These are phyloP conservation scores for Quercus engelmannii DNA, from an alignment of 306 rosid genomes.

Conservation along the genomic window DNA sequence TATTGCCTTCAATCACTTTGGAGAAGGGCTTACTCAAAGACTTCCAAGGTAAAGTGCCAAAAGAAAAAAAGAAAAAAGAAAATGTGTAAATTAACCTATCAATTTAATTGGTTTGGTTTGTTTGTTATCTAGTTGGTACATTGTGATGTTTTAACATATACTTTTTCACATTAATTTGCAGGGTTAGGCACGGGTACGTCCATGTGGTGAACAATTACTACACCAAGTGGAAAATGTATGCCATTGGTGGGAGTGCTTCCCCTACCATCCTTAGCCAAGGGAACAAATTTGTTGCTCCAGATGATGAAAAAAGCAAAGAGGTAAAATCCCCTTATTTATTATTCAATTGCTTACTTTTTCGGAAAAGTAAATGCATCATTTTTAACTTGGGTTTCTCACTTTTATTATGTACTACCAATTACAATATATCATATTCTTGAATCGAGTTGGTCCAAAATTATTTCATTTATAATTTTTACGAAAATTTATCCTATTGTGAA, in stretches of 20 bases:
- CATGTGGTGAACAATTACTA: slow-evolving; percentile 99
- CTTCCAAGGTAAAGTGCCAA: slow-evolving; percentile 75
- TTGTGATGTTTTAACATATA: slow-evolving; percentile 1
- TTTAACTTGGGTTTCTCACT: too few relatives aligned
- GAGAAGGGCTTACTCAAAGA: slow-evolving; percentile 93
- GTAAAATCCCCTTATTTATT: slow-evolving; percentile 20
- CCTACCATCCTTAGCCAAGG: slow-evolving; percentile 97
- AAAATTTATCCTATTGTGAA: neutral
- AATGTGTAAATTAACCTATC: neutral
- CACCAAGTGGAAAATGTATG: slow-evolving; percentile 98
- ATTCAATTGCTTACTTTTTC: neutral
- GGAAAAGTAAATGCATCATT: too few relatives aligned
- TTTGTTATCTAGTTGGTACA: too few relatives aligned
- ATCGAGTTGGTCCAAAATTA: too few relatives aligned
- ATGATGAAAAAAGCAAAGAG: slow-evolving; percentile 82
- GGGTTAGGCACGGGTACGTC: slow-evolving; percentile 91
- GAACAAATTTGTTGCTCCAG: slow-evolving; percentile 81
- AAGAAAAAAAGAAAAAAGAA: neutral
- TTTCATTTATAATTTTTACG: too few relatives aligned
- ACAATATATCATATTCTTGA: too few relatives aligned
- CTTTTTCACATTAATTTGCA: slow-evolving; percentile 20
- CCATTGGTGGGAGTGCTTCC: slow-evolving; percentile 91
- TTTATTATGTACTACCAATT: too few relatives aligned
- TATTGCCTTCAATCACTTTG: slow-evolving; percentile 93
- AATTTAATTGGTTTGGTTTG: too few relatives aligned